phyloP scores from a whole-genome alignment of 495 filamentous ascomycete species.

The Aspergillus nidulans region DNA sequence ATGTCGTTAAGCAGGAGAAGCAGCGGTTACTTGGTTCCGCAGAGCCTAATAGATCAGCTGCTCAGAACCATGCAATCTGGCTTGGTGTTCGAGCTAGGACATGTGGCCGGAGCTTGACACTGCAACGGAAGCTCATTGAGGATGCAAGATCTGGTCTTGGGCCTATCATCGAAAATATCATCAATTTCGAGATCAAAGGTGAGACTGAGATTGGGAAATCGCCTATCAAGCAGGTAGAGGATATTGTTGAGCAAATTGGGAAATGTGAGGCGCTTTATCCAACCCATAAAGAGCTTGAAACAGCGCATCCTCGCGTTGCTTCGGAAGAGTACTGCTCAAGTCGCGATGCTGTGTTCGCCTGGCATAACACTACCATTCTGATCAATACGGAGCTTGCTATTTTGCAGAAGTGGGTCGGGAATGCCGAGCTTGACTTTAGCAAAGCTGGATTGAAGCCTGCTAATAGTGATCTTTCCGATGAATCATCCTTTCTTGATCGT shows the following conservation, averaged over 20 bases:
- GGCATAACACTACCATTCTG: constrained; percentile 96
- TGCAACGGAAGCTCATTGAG: constrained; percentile 79
- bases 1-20: constrained; percentile 97
- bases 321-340: constrained; percentile 73
- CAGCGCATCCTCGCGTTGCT: constrained; percentile 64
- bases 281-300: constrained; percentile 66
- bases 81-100: constrained; percentile 75
- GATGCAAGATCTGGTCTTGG: constrained; percentile 68
- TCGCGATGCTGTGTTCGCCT: constrained; percentile 82
- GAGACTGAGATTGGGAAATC: constrained; percentile 87
- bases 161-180: constrained; percentile 74
- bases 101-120: constrained; percentile 75
- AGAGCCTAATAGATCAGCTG: constrained; percentile 67
- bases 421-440: constrained; percentile 87
- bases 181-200: constrained; percentile 89
- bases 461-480: constrained; percentile 69
- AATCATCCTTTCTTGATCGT: constrained; percentile 90
- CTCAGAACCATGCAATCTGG: constrained; percentile 82
- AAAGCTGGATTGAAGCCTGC: constrained; percentile 45
- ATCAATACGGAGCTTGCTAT: constrained; percentile 93
- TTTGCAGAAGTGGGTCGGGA: constrained; percentile 92
- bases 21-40: constrained; percentile 81
- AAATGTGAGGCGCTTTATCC: constrained; percentile 81
- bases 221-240: constrained; percentile 79
- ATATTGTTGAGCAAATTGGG: constrained; percentile 83